phyloP scores from a whole-genome alignment of 2,329 filamentous ascomycete genomes.

The Diplodia corticola region DNA sequence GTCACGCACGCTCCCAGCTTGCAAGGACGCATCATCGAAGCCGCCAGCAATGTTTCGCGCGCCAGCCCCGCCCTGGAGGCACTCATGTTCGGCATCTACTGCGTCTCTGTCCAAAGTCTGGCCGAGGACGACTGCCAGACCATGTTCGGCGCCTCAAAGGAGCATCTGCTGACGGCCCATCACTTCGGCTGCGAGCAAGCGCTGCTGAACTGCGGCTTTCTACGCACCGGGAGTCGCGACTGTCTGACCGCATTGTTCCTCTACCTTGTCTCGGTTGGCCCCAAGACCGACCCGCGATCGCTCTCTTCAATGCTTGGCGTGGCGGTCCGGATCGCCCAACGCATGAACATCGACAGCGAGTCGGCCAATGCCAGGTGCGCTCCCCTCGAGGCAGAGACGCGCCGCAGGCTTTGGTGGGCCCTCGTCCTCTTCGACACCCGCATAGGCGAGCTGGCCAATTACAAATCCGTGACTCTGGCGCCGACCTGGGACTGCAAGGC shows the following conservation, averaged over 20 bases:
- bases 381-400: slow-evolving; percentile 58
- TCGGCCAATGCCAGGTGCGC: slow-evolving; percentile 50
- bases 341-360: slow-evolving; percentile 57
- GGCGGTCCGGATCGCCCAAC: slow-evolving; percentile 54
- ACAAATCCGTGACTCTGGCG: slow-evolving; percentile 54
- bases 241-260: slow-evolving; percentile 56
- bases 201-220: slow-evolving; percentile 58
- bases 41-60: slow-evolving; percentile 56
- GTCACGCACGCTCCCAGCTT: slow-evolving; percentile 66
- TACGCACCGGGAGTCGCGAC: slow-evolving; percentile 56
- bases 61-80: slow-evolving; percentile 57
- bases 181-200: slow-evolving; percentile 64
- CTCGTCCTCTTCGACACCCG: slow-evolving; percentile 55
- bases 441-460: slow-evolving; percentile 58
- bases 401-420: slow-evolving; percentile 56
- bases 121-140: slow-evolving; percentile 45
- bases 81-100: slow-evolving; percentile 59
- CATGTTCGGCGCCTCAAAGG: slow-evolving; percentile 45
- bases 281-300: slow-evolving; percentile 46
- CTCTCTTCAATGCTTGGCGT: slow-evolving; percentile 58
- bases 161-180: slow-evolving; percentile 57
- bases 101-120: slow-evolving; percentile 52
- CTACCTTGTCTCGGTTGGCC: slow-evolving; percentile 58
- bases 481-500: slow-evolving; percentile 57
- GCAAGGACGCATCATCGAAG: slow-evolving; percentile 58